Base-by-base conservation (phyloP, 805 yeast species). In the Suhomyces sp. region DNA sequence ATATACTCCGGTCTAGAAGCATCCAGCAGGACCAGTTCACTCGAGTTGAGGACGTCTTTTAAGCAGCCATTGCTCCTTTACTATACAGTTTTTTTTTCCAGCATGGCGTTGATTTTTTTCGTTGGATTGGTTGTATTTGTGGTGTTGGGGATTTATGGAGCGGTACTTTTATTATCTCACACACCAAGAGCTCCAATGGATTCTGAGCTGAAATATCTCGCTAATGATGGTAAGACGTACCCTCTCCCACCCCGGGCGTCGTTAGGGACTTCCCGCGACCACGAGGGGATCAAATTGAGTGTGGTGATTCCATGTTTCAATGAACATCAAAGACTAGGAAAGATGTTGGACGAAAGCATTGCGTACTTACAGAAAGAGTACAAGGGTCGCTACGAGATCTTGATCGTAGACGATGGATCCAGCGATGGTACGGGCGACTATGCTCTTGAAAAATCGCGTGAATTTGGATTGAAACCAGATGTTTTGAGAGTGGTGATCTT, bases 261-360 rank as follows among this genome's bases (percentile, higher is more conserved):
- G 9, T 35, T 46, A 52, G 7, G 39, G 39, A 9, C 43, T 11
- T 22, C 18, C 19, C 39, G 30, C 22, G 39, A 36, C 12, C 50
- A 48, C 33, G 68, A 65, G 23, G 67, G 56, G 3, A 68, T 84
- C 16, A 73, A 74, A 20, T 50, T 91, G 27, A 78, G 93, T 17
- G 81, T 93, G 17, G 88, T 93, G 5, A 77, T 93, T 5, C 98
- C 98, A n/a, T 88, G 96, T 56, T 93, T 76, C 53, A 93, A 93
- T 54, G 98, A 93, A 59, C 80, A 83, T 1, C 58, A 66, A 10
- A 72, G 98, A 35, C 72, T 93, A 41, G 73, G 75, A 20, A 55
- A 62, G 25, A 86, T 87, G 93, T 62, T 87, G 25, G 77, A 74
- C 33, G 96, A 87, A 37, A 69, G 86, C 1, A 68, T 85, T 20